Conservation (phyloP, 805 yeast species). For the Myxozyma vanderwaltii region DNA sequence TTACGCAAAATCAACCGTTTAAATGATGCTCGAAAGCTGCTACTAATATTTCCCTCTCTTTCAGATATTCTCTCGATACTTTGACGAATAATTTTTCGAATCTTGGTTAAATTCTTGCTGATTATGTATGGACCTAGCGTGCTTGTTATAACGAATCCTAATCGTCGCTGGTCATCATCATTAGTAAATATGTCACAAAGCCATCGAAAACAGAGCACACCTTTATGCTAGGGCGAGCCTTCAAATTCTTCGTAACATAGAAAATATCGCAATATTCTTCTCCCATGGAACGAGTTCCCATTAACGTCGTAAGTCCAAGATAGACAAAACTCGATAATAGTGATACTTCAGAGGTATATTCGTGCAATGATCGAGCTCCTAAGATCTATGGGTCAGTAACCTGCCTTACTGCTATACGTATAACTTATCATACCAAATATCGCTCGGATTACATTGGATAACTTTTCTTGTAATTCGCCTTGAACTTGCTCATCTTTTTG, state of each 20-base stretch:
- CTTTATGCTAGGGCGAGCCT: conserved; percentile 1
- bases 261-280: conserved; percentile 89
- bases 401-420: too few relatives aligned
- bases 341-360: conserved; percentile 62
- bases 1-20: conserved; percentile 18
- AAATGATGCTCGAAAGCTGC: not conserved
- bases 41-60: not conserved
- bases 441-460: conserved; percentile 58
- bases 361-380: conserved; percentile 59
- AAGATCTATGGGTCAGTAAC: not conserved
- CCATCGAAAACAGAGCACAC: not conserved
- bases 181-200: not conserved
- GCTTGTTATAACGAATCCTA: conserved; percentile 62
- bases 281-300: conserved; percentile 82
- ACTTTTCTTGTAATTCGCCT: conserved; percentile 53
- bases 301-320: conserved; percentile 69
- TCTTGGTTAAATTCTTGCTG: conserved; percentile 31
- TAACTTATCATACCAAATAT: conserved; percentile 47
- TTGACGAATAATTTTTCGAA: conserved; percentile 24
- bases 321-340: conserved; percentile 62
- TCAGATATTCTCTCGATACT: not conserved
- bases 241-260: conserved; percentile 48
- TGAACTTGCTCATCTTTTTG: conserved; percentile 85
- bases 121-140: conserved; percentile 62
- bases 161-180: conserved; percentile 45